Evolutionary conservation across 345 rosid species (phyloP).

Genomic region (Turnera subulata): DNA sequence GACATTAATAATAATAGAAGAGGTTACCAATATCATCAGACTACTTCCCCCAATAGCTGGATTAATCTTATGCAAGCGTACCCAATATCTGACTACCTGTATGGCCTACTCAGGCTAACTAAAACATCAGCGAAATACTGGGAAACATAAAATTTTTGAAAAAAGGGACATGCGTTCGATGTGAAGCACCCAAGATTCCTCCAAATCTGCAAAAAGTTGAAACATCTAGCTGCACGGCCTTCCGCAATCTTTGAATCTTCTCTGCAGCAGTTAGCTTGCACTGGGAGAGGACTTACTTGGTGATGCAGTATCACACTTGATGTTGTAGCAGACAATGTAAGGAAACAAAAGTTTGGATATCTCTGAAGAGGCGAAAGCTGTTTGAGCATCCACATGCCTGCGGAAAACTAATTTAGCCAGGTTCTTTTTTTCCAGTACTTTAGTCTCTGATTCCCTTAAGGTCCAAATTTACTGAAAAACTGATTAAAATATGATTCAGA

Average conservation of each 20-base stretch:
- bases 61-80: neutral
- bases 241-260: conserved; percentile 7
- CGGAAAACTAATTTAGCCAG: conserved; percentile 55
- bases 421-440: conserved; percentile 41
- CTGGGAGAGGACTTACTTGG: conserved; percentile 15
- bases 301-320: conserved; percentile 26
- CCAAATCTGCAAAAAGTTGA: neutral
- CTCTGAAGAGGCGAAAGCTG: conserved; percentile 59
- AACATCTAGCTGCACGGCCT: conserved; percentile 10
- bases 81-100: neutral
- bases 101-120: neutral
- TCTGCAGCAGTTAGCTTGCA: conserved; percentile 19
- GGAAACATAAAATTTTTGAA: too few species aligned
- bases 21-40: neutral
- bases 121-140: neutral
- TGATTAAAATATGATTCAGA: conserved; percentile 38
- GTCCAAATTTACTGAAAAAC: conserved; percentile 52
- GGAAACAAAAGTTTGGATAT: conserved; percentile 58
- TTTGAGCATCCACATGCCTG: conserved; percentile 48
- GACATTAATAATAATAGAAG: too few species aligned
- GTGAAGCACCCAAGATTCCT: neutral
- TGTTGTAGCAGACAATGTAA: conserved; percentile 37
- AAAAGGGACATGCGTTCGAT: neutral
- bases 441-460: conserved; percentile 41
- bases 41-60: neutral